Evolutionary conservation across 2,329 filamentous ascomycete genomes (phyloP).

Genomic region (Parascedosporium putredinis): DNA sequence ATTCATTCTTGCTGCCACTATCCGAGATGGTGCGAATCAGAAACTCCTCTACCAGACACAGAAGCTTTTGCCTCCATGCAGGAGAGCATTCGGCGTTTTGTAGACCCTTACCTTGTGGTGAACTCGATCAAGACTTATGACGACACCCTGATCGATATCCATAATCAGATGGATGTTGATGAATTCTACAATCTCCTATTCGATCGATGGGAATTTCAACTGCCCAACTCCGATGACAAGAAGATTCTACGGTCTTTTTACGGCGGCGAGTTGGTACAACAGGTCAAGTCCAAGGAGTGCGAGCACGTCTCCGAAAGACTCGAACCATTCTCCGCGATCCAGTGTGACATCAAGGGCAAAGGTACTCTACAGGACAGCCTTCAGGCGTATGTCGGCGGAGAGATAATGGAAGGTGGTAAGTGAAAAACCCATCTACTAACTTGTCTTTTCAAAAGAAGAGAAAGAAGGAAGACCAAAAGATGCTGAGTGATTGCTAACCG

Average conservation of each 20-base stretch:
- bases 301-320: conserved; percentile 82
- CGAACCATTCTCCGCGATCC: conserved; percentile 88
- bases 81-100: conserved; percentile 60
- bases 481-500: too few relatives aligned
- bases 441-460: too few relatives aligned
- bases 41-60: conserved; percentile 68
- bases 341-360: conserved; percentile 95
- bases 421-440: too few relatives aligned
- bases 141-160: conserved; percentile 71
- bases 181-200: conserved; percentile 95
- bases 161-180: conserved; percentile 94
- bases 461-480: too few relatives aligned
- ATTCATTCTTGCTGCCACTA: conserved; percentile 62
- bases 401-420: conserved; percentile 81
- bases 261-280: conserved; percentile 82
- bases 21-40: conserved; percentile 49
- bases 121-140: conserved; percentile 73
- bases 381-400: conserved; percentile 89
- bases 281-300: conserved; percentile 92
- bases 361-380: conserved; percentile 73
- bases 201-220: conserved; percentile 79
- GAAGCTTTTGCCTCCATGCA: conserved; percentile 80
- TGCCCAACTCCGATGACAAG: conserved; percentile 57
- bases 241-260: conserved; percentile 72
- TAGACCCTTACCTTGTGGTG: conserved; percentile 65